Evolutionary conservation across 2,329 filamentous ascomycete genomes (phyloP), one percentile per base, ranked within the genome.

Genomic region (Aspergillus alliaceus): DNA sequence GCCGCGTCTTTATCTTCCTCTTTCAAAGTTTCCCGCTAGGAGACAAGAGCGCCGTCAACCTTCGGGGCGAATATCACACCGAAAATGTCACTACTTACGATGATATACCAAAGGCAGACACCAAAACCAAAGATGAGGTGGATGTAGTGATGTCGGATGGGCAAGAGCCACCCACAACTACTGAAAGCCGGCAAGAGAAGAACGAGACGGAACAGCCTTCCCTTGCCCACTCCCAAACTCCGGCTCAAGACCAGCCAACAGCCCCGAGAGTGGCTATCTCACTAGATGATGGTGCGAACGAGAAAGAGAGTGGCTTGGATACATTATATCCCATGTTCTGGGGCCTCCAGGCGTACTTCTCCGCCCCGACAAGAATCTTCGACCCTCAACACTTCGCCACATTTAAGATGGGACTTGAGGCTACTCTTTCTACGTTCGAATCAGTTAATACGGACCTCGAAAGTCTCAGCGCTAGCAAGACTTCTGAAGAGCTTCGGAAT

Each of bases 1-100:
- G 95, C 15, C 86, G 95, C 37, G 95, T 99, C 25, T 98, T 98
- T 75, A 97, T 99, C 62, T 99, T 97, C 75, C 86, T 99, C 71
- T 99, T 98, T 75, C 95, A 99, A 73, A 96, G 92, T 73, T 98
- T 99, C 69, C 95, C 95, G 1, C 81, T 99, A 0, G 93, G 93
- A 31, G 96, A 99, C 75, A 95, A 93, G 72, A 98, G 95, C 72
- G 97, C 95, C 0, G 95, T 99, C 50, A 99, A 99, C 69, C 82
- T 98, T 37, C 86, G 95, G 51, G 95, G 95, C 65, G 93, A 98
- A 77, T 99, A 95, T 65, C 95, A 99, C 69, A 86, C 90, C 25
- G 95, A 98, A 68, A 99, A 99, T 79, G 85, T 93, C 54, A 99
- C 96, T 1, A 86, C 85, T 0, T 99, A 87, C 68, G 91, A 96